Conservation (phyloP, 805 yeast genomes). For the Barnettozyma wickerhamii region DNA sequence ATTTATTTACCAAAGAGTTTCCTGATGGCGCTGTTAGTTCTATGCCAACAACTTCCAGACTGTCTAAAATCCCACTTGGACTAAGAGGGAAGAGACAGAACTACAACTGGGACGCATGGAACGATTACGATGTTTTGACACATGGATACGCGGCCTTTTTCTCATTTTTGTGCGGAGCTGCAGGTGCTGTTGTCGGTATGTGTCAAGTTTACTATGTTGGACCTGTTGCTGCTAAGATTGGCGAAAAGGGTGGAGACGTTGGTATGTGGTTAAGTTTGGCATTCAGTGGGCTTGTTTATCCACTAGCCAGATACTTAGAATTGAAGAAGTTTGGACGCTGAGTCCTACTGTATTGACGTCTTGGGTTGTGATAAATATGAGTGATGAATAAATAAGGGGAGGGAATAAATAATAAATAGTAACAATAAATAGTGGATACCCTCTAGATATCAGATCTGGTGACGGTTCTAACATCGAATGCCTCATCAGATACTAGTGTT, state of each 20-base stretch:
- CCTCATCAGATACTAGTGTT: conserved; percentile 54
- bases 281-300: conserved; percentile 60
- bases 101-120: conserved; percentile 77
- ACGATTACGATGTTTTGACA: conserved; percentile 55
- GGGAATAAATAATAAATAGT: conserved; percentile 3
- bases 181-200: conserved; percentile 86
- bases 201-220: conserved; percentile 82
- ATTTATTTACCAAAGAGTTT: conserved; percentile 41
- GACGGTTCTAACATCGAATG: conserved; percentile 62
- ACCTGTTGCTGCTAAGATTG: conserved; percentile 60
- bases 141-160: conserved; percentile 66
- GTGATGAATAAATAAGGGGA: conserved; percentile 3
- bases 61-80: conserved; percentile 3
- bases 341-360: too few relatives aligned
- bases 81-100: conserved; percentile 32
- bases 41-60: conserved; percentile 1
- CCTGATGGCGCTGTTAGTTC: conserved; percentile 19
- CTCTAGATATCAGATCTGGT: conserved; percentile 66
- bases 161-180: conserved; percentile 66
- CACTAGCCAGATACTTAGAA: conserved; percentile 62
- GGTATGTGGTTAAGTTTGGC: conserved; percentile 81
- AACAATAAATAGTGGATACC: conserved; percentile 3
- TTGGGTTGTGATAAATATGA: conserved; percentile 3
- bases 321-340: conserved; percentile 48
- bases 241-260: conserved; percentile 70